Conservation (phyloP, 2,329 filamentous ascomycete species). For the Elsinoe necatrix region DNA sequence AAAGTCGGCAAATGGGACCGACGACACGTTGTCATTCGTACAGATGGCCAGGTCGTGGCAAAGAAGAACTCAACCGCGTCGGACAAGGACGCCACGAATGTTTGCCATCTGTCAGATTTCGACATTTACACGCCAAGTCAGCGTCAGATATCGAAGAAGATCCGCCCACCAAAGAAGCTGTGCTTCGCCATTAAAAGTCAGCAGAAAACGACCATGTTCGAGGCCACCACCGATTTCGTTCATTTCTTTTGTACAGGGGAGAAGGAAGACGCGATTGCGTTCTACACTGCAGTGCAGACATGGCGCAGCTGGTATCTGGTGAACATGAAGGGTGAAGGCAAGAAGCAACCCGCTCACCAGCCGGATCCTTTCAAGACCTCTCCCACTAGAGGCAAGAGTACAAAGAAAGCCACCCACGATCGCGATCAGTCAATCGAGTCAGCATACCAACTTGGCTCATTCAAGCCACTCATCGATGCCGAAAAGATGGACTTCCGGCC, state of each 20-base stretch:
- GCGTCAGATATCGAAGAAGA: constrained; percentile 56
- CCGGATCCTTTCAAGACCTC: constrained; percentile 14
- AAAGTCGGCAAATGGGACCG: constrained; percentile 83
- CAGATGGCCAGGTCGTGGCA: constrained; percentile 61
- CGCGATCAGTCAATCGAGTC: constrained; percentile 35
- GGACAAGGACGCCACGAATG: constrained; percentile 57
- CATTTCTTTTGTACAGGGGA: constrained; percentile 88
- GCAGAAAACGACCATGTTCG: constrained; percentile 76
- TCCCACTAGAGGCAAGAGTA: constrained; percentile 8
- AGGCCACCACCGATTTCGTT: constrained; percentile 75
- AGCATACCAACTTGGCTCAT: constrained; percentile 56
- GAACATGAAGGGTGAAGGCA: constrained; percentile 56
- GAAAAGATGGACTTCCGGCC: constrained; percentile 45
- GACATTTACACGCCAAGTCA: constrained; percentile 77
- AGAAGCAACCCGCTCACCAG: constrained; percentile 25
- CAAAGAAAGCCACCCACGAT: constrained; percentile 16
- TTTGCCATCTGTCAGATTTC: constrained; percentile 86
- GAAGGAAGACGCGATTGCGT: constrained; percentile 53
- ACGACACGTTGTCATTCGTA: constrained; percentile 63
- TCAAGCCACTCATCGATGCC: constrained; percentile 59
- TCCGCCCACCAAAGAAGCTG: constrained; percentile 75
- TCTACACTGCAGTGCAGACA: constrained; percentile 61
- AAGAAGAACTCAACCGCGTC: constrained; percentile 58
- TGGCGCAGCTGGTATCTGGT: constrained; percentile 93
- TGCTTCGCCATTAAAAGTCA: constrained; percentile 90